Base-by-base conservation (phyloP, 1,284 basidiomycete species). In the Athelia psychrophila region DNA sequence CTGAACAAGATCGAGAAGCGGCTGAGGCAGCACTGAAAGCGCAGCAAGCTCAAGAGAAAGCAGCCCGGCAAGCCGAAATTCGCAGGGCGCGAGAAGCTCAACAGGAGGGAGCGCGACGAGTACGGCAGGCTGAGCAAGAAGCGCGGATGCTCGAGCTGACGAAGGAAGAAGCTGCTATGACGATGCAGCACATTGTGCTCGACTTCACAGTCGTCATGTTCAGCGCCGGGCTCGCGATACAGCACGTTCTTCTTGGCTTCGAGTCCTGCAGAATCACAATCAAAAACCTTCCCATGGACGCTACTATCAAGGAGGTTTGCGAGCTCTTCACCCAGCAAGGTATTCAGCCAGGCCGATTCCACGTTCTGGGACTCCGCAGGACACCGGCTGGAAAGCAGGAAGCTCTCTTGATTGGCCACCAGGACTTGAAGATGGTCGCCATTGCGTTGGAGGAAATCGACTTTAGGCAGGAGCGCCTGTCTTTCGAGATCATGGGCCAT, bases 401-500 rank as follows among this genome's bases (percentile, higher is more conserved):
- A 45, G 60, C 50, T 12, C 51, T 46, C 10, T 44, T 53, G 13
- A 48, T 58, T 38, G 55, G 60, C 44, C 50, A 58, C 42, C 51
- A 56, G 27, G 52, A 36, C 9, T 47, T 44, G 16, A 30, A 47
- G 53, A 46, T 50, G 56, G 23, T 58, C 59, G 42, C 72, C 3
- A 22, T 56, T n/a, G 71, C 67, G 9, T 63, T 79, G 6, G 69
- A 80, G 40, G 77, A 69, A 2, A 61, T 71, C 52, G 72, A 76
- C 30, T 79, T 79, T 50, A 64, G 70, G 16, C 64, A 73, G 1
- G 67, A 75, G 40, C 54, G 35, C 0, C 56, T 81, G 15, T 58
- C 55, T 6, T 72, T 79, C 47, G 72, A 75, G 54, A 60, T 73
- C 44, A 65, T 63, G 45, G 20, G n/a, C 38, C 16, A 18, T 22